phyloP scores from a whole-genome alignment of 2,329 filamentous ascomycete genomes.

The Ophiosphaerella narmari region DNA sequence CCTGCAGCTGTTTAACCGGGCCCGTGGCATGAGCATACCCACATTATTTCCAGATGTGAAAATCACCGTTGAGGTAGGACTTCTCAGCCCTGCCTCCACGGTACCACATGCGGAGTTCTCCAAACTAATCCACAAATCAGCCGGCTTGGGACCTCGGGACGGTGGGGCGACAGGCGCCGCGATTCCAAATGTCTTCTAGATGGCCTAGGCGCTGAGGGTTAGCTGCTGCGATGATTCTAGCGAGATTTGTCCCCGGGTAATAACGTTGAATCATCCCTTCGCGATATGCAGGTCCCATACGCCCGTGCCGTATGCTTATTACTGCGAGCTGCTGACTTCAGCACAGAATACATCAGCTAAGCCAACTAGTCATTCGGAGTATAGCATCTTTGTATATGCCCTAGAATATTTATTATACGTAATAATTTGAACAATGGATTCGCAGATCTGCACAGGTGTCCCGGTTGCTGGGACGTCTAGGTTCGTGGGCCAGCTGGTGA shows the following conservation, averaged over 20 bases:
- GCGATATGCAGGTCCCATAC: conserved; percentile 22
- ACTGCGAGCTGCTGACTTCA: background rate
- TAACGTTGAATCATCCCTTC: conserved; percentile 2
- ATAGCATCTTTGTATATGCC: background rate
- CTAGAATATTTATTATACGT: background rate
- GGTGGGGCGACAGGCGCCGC: conserved; percentile 6
- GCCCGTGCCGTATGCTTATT: conserved; percentile 2
- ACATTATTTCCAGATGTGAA: conserved; percentile 4
- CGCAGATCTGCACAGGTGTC: conserved; percentile 1
- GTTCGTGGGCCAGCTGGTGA: conserved; percentile 7
- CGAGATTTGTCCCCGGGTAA: conserved; percentile 17
- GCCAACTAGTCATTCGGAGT: conserved; percentile 6
- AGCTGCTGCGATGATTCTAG: conserved; percentile 4
- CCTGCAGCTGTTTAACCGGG: conserved; percentile 22
- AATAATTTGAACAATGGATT: background rate
- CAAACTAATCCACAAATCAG: conserved; percentile 26
- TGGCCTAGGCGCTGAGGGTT: conserved; percentile 7
- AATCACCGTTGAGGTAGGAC: conserved; percentile 3
- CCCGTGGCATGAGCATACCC: conserved; percentile 9
- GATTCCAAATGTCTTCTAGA: conserved; percentile 12
- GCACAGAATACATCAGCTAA: background rate
- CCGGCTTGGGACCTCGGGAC: conserved; percentile 27
- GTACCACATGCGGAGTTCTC: conserved; percentile 12
- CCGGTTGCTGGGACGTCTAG: conserved; percentile 15
- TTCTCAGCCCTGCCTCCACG: conserved; percentile 2